These are phyloP conservation scores for Rhizopus sp. DNA, from an alignment of 371 early-diverging fungal genomes.

Conservation along the genomic window DNA sequence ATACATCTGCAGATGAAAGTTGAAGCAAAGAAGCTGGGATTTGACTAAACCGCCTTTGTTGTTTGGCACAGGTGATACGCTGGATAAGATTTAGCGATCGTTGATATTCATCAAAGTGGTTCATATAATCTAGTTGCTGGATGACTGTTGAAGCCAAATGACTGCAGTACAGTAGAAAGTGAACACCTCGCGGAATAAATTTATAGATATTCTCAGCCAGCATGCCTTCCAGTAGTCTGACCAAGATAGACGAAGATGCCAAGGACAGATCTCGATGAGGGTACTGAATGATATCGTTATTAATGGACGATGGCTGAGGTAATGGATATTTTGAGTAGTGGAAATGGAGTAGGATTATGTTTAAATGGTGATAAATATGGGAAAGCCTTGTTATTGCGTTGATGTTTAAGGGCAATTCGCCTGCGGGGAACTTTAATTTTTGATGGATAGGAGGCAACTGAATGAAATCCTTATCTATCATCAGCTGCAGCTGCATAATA, in stretches of 20 bases:
- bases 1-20: conserved; percentile 2
- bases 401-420: conserved; percentile 9
- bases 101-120: conserved; percentile 26
- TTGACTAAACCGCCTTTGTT: too few species aligned
- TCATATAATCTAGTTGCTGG: conserved; percentile 5
- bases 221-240: conserved; percentile 35
- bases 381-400: conserved; percentile 39
- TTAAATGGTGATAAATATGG: conserved; percentile 84
- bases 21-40: background rate
- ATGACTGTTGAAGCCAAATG: conserved; percentile 40
- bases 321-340: conserved; percentile 64
- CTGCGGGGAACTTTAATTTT: conserved; percentile 20
- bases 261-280: conserved; percentile 37
- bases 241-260: conserved; percentile 40
- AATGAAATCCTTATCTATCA: conserved; percentile 22
- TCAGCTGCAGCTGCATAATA: conserved; percentile 22
- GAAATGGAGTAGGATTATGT: conserved; percentile 79
- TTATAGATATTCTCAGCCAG: conserved; percentile 24
- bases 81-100: conserved; percentile 25
- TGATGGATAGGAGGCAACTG: conserved; percentile 42
- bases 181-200: conserved; percentile 33
- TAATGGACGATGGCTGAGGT: conserved; percentile 12
- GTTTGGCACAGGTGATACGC: conserved; percentile 5
- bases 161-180: conserved; percentile 39
- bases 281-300: conserved; percentile 17